Evolutionary conservation across 2,329 filamentous ascomycete genomes (phyloP), one percentile per base, ranked within the genome.

Genomic region (Aspergillus sp.): DNA sequence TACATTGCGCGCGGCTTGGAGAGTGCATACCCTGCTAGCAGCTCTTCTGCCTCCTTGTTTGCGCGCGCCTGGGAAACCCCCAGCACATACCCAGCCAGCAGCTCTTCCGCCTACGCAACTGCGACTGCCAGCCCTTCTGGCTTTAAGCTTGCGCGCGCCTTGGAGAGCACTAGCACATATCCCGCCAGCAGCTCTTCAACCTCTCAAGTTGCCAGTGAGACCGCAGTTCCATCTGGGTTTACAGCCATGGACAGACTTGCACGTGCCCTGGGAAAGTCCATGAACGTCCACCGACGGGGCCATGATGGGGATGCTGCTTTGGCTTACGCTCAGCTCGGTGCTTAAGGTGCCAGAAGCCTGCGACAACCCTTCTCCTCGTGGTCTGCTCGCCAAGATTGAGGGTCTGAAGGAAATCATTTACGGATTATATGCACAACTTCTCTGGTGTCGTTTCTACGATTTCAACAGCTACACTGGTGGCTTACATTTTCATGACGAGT

Each of bases 371-470:
- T 26, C 49, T 51, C 36, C 60, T 48, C 61, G 57, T 9, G 56
- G 36, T 44, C 42, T 56, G 15, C 17, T 53, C 41, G 62, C 61
- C 44, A 24, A 43, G 26, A 63, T 57, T 50, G 26, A 51, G 55
- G 34, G 36, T 48, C 12, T 51, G 47, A 50, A 38, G 34, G 26
- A 22, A 22, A n/a, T 58, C 38, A 42, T 8, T 26, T 22, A 26
- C 3, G 18, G 12, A 20, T 43, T 36, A 38, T 38, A 43, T 43
- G n/a, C 53, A 34, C 44, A 7, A 15, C 42, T 56, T 56, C 54
- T 52, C 47, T 18, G 3, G 8, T 53, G 51, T 53, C 34, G 39
- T 53, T 41, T 39, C 15, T 53, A 53, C 42, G 34, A 22, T 34
- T 26, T 39, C 38, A 7, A 34, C 26, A 30, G 43, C 22, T 45